These are phyloP conservation scores for Fusarium torulosum DNA, from an alignment of 2,329 filamentous ascomycete genomes.

Conservation along the genomic window DNA sequence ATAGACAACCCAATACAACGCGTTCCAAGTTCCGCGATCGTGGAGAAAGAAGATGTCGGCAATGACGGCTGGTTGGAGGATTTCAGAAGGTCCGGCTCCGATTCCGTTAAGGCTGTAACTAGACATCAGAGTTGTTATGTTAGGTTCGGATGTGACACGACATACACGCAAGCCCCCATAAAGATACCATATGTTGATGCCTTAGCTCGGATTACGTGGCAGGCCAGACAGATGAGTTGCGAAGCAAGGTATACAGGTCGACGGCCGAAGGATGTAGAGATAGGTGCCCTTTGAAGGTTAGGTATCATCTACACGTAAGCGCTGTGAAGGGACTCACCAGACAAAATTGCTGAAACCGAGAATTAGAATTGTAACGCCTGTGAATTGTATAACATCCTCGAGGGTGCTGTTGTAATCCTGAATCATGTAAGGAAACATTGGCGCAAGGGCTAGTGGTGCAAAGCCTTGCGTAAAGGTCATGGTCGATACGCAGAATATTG, in stretches of 20 bases:
- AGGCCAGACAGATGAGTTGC: conserved; percentile 7
- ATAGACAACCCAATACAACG: conserved; percentile 33
- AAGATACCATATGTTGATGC: conserved; percentile 10
- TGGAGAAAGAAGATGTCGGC: conserved; percentile 40
- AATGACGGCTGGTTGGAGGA: conserved; percentile 31
- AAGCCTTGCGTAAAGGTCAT: conserved; percentile 16
- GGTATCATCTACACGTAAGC: rapidly evolving
- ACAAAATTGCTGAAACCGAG: conserved; percentile 8
- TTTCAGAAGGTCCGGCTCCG: conserved; percentile 28
- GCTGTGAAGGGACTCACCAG: background rate
- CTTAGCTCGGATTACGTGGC: conserved; percentile 2
- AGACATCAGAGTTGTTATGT: rapidly evolving
- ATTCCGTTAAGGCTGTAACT: conserved; percentile 7
- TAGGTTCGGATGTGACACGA: rapidly evolving
- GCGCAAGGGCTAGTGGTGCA: conserved; percentile 11
- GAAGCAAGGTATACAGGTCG: conserved; percentile 13
- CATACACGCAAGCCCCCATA: conserved; percentile 15
- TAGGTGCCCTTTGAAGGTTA: background rate
- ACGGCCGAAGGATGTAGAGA: conserved; percentile 1
- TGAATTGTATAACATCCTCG: conserved; percentile 9
- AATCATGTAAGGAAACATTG: conserved; percentile 13
- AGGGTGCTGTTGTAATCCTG: background rate
- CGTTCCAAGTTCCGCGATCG: conserved; percentile 37
- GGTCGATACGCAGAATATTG: conserved; percentile 6
- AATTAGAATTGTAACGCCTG: conserved; percentile 5